Percentiles rank a stretch among this genome's conserved stretches.
Conservation (phyloP, 176 grass and related monocot species). For the barley (Hordeum vulgare) region DNA sequence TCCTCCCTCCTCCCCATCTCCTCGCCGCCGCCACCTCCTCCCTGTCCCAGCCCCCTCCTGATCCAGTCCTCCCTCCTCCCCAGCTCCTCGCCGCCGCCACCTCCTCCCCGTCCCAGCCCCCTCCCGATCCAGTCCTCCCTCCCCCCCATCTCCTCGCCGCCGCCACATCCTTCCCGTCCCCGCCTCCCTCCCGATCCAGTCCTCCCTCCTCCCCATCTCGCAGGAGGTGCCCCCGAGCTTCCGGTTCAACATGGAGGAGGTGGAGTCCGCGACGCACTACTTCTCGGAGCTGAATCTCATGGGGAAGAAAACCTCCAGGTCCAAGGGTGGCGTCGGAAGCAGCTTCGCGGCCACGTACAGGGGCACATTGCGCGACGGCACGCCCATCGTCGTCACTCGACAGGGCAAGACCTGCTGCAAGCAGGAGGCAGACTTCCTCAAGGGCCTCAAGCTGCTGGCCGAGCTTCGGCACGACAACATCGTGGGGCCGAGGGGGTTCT, state of each 20-base stretch:
- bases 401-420: constrained; percentile 85
- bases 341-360: constrained; percentile 48
- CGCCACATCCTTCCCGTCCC: too few relatives aligned
- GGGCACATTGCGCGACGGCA: constrained; percentile 76
- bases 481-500: constrained; percentile 66
- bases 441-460: constrained; percentile 54
- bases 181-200: too few relatives aligned
- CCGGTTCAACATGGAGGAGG: constrained; percentile 73
- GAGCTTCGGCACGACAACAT: constrained; percentile 75
- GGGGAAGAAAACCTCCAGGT: constrained; percentile 31
- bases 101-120: too few relatives aligned
- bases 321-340: not conserved
- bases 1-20: too few relatives aligned
- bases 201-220: too few relatives aligned
- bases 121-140: too few relatives aligned
- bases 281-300: constrained; percentile 83
- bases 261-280: constrained; percentile 89
- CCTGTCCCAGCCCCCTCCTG: too few relatives aligned
- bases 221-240: constrained; percentile 55
- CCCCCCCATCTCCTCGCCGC: too few relatives aligned
- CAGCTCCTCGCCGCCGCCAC: too few relatives aligned
- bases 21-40: too few relatives aligned
- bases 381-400: constrained; percentile 57
- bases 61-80: too few relatives aligned
- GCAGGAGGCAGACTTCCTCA: constrained; percentile 74